Conservation (phyloP, 306 rosid genomes). For the Quercus glauca region DNA sequence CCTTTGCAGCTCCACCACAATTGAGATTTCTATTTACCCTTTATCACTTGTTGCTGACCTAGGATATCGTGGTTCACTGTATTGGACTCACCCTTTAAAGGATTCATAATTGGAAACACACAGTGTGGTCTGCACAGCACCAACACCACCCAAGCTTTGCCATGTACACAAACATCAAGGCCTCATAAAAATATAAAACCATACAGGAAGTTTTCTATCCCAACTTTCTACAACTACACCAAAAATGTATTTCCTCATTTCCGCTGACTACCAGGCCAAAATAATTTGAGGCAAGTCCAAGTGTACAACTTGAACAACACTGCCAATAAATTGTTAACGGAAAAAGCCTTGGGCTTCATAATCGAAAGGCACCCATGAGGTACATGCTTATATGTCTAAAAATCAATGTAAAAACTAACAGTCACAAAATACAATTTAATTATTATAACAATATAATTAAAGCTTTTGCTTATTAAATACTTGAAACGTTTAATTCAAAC, state of each 20-base stretch:
- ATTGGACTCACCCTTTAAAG: not conserved
- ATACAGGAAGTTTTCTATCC: not conserved
- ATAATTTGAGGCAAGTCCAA: slow-evolving; percentile 1
- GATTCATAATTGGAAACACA: not conserved
- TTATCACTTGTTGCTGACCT: not conserved
- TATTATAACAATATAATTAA: not conserved
- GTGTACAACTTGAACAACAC: not conserved
- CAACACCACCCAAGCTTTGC: not conserved
- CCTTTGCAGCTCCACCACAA: not conserved
- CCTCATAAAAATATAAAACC: not conserved
- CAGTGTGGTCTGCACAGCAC: not conserved
- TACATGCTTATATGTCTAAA: not conserved
- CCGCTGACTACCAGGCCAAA: not conserved
- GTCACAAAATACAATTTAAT: not conserved
- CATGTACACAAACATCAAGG: not conserved
- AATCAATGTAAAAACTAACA: not conserved
- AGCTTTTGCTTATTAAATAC: not conserved
- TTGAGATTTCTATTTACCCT: not conserved
- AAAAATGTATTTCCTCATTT: not conserved
- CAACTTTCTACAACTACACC: not conserved
- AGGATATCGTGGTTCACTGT: not conserved
- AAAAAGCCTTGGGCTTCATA: not conserved
- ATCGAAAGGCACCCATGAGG: not conserved
- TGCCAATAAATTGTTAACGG: not conserved
- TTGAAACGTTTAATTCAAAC: no score